Evolutionary conservation across 169 alveolate genomes (phyloP).

Genomic region (Plasmodium blacklocki): DNA sequence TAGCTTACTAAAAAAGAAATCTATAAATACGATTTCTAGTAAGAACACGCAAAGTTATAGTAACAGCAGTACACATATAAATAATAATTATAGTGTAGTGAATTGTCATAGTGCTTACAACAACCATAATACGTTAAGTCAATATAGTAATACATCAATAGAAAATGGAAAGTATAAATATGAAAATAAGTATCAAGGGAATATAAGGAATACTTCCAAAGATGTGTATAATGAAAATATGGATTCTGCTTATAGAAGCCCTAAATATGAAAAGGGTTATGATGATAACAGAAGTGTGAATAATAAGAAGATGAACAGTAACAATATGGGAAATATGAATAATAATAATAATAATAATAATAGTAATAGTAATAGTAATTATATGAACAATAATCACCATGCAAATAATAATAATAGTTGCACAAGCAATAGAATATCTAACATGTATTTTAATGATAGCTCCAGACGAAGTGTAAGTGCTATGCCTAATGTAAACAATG

Average conservation of each 20-base stretch:
- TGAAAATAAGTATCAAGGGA: slow-evolving; percentile 11
- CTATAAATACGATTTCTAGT: slow-evolving; percentile 18
- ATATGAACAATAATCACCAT: too few relatives aligned
- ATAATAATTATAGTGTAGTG: slow-evolving; percentile 2
- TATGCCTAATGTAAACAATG: slow-evolving; percentile 45
- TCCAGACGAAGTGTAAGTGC: slow-evolving; percentile 76
- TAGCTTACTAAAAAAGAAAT: slow-evolving; percentile 21
- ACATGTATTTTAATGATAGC: slow-evolving; percentile 58
- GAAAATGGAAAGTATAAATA: slow-evolving; percentile 18
- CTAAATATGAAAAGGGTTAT: slow-evolving; percentile 39
- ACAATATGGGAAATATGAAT: background rate
- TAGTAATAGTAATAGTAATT: background rate
- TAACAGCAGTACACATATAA: slow-evolving; percentile 15
- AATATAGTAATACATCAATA: slow-evolving; percentile 4
- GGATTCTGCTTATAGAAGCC: slow-evolving; percentile 15
- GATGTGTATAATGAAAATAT: slow-evolving; percentile 58
- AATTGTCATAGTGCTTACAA: slow-evolving; percentile 7
- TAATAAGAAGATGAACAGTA: background rate
- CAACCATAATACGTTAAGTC: slow-evolving; percentile 10
- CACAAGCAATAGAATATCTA: slow-evolving; percentile 63
- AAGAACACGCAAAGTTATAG: slow-evolving; percentile 23
- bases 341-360: background rate
- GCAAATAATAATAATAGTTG: slow-evolving; percentile 13
- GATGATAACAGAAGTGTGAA: background rate
- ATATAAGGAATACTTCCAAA: slow-evolving; percentile 3